These are phyloP conservation scores for Inonotus hispidus DNA, from an alignment of 1,284 basidiomycete species.

Conservation along the genomic window DNA sequence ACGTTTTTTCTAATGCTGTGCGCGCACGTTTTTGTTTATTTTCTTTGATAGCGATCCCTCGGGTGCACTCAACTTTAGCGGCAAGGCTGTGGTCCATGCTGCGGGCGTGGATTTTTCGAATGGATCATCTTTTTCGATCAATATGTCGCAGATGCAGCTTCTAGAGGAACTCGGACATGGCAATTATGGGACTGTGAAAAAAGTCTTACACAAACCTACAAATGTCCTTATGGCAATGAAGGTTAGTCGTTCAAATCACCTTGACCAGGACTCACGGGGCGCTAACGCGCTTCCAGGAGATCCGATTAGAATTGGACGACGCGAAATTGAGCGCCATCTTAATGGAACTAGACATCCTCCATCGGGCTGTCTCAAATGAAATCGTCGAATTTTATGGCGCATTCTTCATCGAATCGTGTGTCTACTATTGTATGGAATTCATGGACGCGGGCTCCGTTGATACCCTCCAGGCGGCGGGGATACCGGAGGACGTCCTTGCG, in stretches of 20 bases:
- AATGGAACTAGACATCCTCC: conserved; percentile 97
- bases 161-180: conserved; percentile 92
- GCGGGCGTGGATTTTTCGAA: conserved; percentile 94
- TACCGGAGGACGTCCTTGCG: conserved; percentile 84
- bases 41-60: conserved; percentile 72
- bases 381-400: conserved; percentile 99
- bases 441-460: conserved; percentile 97
- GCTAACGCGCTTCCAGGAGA: conserved; percentile 62
- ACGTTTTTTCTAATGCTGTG: conserved; percentile 10
- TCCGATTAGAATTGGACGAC: conserved; percentile 94
- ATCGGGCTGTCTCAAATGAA: conserved; percentile 85
- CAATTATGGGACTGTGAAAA: conserved; percentile 97
- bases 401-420: conserved; percentile 97
- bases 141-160: conserved; percentile 91
- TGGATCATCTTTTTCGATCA: conserved; percentile 90
- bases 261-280: not conserved
- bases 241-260: conserved; percentile 40
- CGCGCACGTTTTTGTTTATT: conserved; percentile 11
- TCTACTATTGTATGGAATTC: conserved; percentile 99
- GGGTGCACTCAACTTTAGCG: conserved; percentile 88
- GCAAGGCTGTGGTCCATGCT: conserved; percentile 90
- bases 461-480: conserved; percentile 66
- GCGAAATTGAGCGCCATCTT: conserved; percentile 94
- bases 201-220: conserved; percentile 90
- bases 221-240: conserved; percentile 99